Conservation (phyloP, 2,329 filamentous ascomycete genomes). For the Phialemoniopsis sp. region DNA sequence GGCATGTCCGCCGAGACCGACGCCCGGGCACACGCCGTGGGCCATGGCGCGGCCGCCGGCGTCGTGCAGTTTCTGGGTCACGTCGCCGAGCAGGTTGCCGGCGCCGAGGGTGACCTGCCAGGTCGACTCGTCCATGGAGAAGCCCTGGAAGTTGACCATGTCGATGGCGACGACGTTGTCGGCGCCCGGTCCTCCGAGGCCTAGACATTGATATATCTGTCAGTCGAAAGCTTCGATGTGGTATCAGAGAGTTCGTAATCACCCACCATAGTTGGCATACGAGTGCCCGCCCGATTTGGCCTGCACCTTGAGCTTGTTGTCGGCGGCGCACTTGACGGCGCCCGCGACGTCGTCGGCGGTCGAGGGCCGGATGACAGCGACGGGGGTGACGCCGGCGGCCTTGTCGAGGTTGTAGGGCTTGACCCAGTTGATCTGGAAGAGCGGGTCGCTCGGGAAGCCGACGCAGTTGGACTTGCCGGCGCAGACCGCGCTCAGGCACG, state of each 20-base stretch:
- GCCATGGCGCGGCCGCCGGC: constrained; percentile 53
- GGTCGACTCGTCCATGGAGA: constrained; percentile 46
- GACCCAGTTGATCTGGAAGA: constrained; percentile 46
- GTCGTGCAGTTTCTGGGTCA: constrained; percentile 44
- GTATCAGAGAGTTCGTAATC: too few relatives aligned
- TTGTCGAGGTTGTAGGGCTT: constrained; percentile 47
- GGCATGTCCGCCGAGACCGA: constrained; percentile 55
- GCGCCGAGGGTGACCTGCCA: constrained; percentile 52
- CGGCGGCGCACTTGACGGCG: constrained; percentile 52
- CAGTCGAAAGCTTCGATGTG: too few relatives aligned
- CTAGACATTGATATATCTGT: constrained; percentile 11
- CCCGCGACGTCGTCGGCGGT: constrained; percentile 49
- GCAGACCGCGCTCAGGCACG: constrained; percentile 44
- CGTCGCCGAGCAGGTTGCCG: constrained; percentile 46
- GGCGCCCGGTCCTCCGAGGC: constrained; percentile 44
- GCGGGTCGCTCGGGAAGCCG: constrained; percentile 33
- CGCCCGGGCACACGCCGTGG: constrained; percentile 55
- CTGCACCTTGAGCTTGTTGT: constrained; percentile 49
- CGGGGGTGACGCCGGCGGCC: constrained; percentile 38
- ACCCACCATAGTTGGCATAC: constrained; percentile 39
- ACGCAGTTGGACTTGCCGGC: constrained; percentile 39
- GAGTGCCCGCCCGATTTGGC: constrained; percentile 62
- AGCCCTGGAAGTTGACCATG: constrained; percentile 45
- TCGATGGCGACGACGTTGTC: constrained; percentile 54
- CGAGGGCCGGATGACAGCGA: constrained; percentile 51